A percentile compares a stretch with the other conserved stretches of the same genome.
phyloP scores from a whole-genome alignment of 2,329 filamentous ascomycete species.

The Hyphodiscus sp. region DNA sequence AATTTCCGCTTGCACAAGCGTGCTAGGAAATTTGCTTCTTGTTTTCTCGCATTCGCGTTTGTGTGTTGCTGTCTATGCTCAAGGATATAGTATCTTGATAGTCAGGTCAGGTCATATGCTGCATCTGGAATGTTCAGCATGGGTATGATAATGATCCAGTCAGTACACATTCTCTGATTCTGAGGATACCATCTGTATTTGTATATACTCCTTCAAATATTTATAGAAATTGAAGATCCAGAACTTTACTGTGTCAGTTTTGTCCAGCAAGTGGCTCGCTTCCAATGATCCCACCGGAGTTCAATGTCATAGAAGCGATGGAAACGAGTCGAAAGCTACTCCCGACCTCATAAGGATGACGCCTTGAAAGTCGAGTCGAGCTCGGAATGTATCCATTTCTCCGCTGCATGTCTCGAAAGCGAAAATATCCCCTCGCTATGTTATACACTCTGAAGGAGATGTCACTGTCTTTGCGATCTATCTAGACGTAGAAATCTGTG shows the following conservation, averaged over 20 bases:
- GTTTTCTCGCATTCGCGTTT: background rate
- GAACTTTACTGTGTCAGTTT: background rate
- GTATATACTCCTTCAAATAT: conserved; percentile 23
- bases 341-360: conserved; percentile 58
- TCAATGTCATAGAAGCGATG: conserved; percentile 32
- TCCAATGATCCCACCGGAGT: background rate
- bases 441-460: no score
- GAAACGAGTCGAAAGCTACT: conserved; percentile 51
- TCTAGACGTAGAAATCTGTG: no score
- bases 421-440: no score
- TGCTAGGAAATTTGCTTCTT: conserved; percentile 36
- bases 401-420: conserved; percentile 34
- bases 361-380: conserved; percentile 55
- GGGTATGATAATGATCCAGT: conserved; percentile 6
- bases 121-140: conserved; percentile 7
- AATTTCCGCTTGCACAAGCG: conserved; percentile 37
- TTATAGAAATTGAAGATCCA: background rate
- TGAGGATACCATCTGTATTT: conserved; percentile 30
- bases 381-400: conserved; percentile 42
- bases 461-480: no score
- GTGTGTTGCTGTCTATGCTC: background rate
- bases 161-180: conserved; percentile 10
- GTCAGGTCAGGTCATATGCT: background rate
- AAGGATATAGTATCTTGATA: background rate
- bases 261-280: background rate